Percentiles rank a stretch among this genome's conserved stretches.
Conservation (phyloP, 805 yeast species). For the Torulaspora quercuum region DNA sequence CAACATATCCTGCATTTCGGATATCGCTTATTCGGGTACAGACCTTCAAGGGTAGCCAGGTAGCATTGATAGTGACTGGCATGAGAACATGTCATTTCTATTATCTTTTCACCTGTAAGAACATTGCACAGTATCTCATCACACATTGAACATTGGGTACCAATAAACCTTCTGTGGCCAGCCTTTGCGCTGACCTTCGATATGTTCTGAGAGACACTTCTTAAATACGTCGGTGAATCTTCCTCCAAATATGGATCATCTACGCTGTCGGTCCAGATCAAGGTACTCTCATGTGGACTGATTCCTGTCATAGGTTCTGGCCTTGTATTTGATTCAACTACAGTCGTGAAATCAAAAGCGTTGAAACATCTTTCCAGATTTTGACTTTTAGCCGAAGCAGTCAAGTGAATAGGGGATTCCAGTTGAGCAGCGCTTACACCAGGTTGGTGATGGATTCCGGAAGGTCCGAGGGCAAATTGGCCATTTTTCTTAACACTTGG, state of each 20-base stretch:
- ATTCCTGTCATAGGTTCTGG: constrained; percentile 5
- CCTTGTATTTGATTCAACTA: constrained; percentile 1
- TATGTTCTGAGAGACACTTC: constrained; percentile 16
- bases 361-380: constrained; percentile 10
- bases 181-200: constrained; percentile 14
- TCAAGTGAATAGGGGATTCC: constrained; percentile 15
- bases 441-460: constrained; percentile 1
- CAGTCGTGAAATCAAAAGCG: constrained; percentile 2
- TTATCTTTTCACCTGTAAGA: constrained; percentile 42
- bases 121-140: constrained; percentile 41
- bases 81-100: constrained; percentile 45
- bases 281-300: constrained; percentile 10
- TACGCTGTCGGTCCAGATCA: constrained; percentile 16
- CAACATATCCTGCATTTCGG: constrained; percentile 34
- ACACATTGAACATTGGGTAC: constrained; percentile 43
- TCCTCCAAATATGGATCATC: constrained; percentile 25
- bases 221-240: constrained; percentile 26
- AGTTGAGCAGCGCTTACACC: constrained; percentile 1
- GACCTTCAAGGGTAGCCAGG: constrained; percentile 29
- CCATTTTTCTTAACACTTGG: constrained; percentile 20
- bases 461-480: constrained; percentile 2
- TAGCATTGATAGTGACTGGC: constrained; percentile 46
- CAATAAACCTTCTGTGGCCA: constrained; percentile 28
- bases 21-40: constrained; percentile 13
- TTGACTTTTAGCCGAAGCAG: constrained; percentile 7